Percentiles rank a stretch among this genome's conserved stretches.
Evolutionary conservation across 352 stramenopile genomes (phyloP).

Genomic region (Globisporangium splendens): DNA sequence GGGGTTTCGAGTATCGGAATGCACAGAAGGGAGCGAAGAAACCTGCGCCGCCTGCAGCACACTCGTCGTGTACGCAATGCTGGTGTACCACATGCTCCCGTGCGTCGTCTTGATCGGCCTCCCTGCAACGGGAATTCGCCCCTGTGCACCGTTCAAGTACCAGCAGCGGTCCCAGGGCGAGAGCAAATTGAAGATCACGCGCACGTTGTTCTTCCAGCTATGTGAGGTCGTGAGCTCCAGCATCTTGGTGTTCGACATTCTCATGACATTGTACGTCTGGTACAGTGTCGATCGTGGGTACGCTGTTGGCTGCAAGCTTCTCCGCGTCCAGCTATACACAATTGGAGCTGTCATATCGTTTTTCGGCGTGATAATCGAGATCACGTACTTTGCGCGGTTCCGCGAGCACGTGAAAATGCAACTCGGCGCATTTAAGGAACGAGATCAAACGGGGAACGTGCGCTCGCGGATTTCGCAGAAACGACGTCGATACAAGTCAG

Average conservation of each 20-base stretch:
- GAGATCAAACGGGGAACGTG: slow-evolving; percentile 76
- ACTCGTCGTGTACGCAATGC: slow-evolving; percentile 55
- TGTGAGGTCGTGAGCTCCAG: slow-evolving; percentile 66
- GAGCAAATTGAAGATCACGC: slow-evolving; percentile 46
- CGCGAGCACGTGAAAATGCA: slow-evolving; percentile 86
- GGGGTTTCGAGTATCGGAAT: slow-evolving; percentile 34
- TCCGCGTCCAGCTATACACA: slow-evolving; percentile 35
- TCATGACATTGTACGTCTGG: slow-evolving; percentile 61
- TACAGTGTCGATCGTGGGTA: slow-evolving; percentile 61
- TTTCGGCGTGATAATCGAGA: slow-evolving; percentile 52
- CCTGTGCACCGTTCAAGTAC: slow-evolving; percentile 64
- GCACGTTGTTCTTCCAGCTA: slow-evolving; percentile 67
- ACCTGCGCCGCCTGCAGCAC: slow-evolving; percentile 51
- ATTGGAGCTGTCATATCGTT: slow-evolving; percentile 45
- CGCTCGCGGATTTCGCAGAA: slow-evolving; percentile 38
- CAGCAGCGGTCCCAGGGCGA: slow-evolving; percentile 18
- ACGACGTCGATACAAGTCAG: slow-evolving; percentile 34
- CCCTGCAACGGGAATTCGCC: slow-evolving; percentile 44
- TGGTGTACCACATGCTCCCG: slow-evolving; percentile 67
- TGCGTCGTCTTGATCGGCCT: slow-evolving; percentile 61
- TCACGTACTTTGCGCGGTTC: slow-evolving; percentile 81
- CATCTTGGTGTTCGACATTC: slow-evolving; percentile 40
- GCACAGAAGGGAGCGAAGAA: slow-evolving; percentile 12
- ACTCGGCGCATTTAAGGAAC: slow-evolving; percentile 77
- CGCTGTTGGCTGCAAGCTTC: slow-evolving; percentile 53